phyloP scores from a whole-genome alignment of 1,139 yeast species.

The Saccharomyces hybrid region DNA sequence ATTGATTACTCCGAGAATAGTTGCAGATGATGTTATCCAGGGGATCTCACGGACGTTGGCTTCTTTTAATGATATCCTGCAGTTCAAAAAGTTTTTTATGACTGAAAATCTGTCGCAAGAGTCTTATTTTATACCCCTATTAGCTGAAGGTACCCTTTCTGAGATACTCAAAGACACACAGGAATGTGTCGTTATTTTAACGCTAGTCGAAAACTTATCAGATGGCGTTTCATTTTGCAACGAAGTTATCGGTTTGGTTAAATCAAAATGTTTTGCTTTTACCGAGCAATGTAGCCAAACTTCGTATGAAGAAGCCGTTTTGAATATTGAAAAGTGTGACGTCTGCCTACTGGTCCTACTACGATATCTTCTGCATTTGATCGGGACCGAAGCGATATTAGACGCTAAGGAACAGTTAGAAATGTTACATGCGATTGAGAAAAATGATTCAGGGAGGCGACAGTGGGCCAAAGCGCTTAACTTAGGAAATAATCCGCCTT shows the following conservation, averaged over 20 bases:
- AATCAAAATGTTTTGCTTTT: background rate
- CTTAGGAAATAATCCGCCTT: background rate
- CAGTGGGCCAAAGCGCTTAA: background rate
- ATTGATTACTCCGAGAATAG: constrained; percentile 13
- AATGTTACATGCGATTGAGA: background rate
- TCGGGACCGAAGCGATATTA: background rate
- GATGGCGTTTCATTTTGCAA: constrained; percentile 8
- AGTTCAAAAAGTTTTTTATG: constrained; percentile 21
- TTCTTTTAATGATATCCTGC: constrained; percentile 13
- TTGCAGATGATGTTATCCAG: constrained; percentile 11
- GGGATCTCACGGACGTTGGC: constrained; percentile 12
- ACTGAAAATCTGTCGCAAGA: constrained; percentile 11
- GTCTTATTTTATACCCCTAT: constrained; percentile 15
- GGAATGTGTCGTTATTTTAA: background rate
- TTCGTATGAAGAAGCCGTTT: constrained; percentile 2
- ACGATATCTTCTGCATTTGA: constrained; percentile 2
- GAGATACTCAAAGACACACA: constrained; percentile 6
- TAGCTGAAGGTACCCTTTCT: constrained; percentile 18
- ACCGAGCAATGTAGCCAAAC: background rate
- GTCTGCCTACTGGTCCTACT: constrained; percentile 14
- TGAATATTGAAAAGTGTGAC: constrained; percentile 12
- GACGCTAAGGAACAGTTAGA: background rate
- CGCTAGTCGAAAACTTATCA: constrained; percentile 8
- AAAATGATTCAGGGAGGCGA: background rate
- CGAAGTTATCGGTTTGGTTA: constrained; percentile 9